Percentiles rank a stretch among this genome's conserved stretches.
Evolutionary conservation across 2,329 filamentous ascomycete genomes (phyloP).

Genomic region (Gremmenia infestans): DNA sequence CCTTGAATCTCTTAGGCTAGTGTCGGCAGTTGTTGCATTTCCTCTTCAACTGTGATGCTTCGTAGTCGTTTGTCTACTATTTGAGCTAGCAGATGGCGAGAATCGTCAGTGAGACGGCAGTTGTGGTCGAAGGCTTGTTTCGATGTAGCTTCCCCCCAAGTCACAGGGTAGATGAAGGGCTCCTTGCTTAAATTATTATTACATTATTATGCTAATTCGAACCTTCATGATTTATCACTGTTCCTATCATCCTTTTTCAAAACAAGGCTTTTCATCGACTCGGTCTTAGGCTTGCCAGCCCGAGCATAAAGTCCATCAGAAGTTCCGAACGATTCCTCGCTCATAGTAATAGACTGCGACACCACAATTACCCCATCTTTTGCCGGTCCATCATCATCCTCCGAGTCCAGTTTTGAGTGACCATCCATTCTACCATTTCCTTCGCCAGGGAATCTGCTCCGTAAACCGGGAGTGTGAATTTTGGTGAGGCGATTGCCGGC

Average conservation of each 20-base stretch:
- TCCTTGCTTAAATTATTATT: background rate
- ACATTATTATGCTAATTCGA: too few species aligned
- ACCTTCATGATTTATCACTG: background rate
- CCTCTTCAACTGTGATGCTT: too few species aligned
- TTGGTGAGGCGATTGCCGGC: background rate
- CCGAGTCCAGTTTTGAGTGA: background rate
- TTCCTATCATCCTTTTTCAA: background rate
- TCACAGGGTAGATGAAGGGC: too few species aligned
- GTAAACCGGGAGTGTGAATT: background rate
- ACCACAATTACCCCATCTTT: background rate
- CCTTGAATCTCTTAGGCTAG: too few species aligned
- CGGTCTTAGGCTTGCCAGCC: background rate
- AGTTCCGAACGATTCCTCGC: background rate
- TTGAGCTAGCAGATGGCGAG: too few species aligned
- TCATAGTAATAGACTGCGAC: background rate
- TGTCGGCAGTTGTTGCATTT: too few species aligned
- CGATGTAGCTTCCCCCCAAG: too few species aligned
- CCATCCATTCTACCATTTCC: too few species aligned
- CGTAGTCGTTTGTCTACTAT: too few species aligned
- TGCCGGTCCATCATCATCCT: background rate
- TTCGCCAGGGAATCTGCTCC: background rate
- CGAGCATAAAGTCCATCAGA: background rate
- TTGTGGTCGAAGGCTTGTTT: too few species aligned
- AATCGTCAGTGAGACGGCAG: too few species aligned
- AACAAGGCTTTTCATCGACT: background rate